Conservation (phyloP, 75 land plant genomes). For the Cupressus sempervirens region DNA sequence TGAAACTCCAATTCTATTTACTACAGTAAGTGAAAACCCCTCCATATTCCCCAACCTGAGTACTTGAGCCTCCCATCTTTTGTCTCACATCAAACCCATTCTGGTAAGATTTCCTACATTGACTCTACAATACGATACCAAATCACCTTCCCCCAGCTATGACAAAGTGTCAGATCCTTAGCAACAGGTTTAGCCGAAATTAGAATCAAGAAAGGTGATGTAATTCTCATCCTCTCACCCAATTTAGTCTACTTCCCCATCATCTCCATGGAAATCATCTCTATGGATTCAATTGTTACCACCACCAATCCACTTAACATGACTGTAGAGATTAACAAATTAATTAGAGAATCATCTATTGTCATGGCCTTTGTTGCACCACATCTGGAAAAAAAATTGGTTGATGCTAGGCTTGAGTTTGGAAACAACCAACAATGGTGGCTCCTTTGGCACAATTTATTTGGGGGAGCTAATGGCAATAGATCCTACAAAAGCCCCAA, state of each 20-base stretch:
- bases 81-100: constrained; percentile 42
- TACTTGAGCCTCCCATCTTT: constrained; percentile 50
- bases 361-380: constrained; percentile 52
- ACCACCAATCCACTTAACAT: constrained; percentile 96
- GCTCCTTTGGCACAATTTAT: constrained; percentile 13
- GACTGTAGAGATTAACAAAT: constrained; percentile 63
- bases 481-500: constrained; percentile 2
- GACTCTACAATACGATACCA: constrained; percentile 70
- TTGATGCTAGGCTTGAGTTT: neutral
- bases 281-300: constrained; percentile 84
- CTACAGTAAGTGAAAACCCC: constrained; percentile 76
- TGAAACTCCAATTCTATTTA: constrained; percentile 50
- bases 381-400: constrained; percentile 48
- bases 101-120: constrained; percentile 59
- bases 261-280: constrained; percentile 69
- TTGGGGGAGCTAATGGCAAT: neutral
- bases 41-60: constrained; percentile 40
- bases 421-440: constrained; percentile 1
- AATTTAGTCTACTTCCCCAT: constrained; percentile 85
- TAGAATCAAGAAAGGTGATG: constrained; percentile 66
- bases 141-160: constrained; percentile 63
- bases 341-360: constrained; percentile 60
- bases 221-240: constrained; percentile 84
- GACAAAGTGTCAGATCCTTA: constrained; percentile 48
- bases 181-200: constrained; percentile 28